Evolutionary conservation across 306 rosid species (phyloP), one percentile per base, ranked within the genome.

Genomic region (Ammopiptanthus mongolicus): DNA sequence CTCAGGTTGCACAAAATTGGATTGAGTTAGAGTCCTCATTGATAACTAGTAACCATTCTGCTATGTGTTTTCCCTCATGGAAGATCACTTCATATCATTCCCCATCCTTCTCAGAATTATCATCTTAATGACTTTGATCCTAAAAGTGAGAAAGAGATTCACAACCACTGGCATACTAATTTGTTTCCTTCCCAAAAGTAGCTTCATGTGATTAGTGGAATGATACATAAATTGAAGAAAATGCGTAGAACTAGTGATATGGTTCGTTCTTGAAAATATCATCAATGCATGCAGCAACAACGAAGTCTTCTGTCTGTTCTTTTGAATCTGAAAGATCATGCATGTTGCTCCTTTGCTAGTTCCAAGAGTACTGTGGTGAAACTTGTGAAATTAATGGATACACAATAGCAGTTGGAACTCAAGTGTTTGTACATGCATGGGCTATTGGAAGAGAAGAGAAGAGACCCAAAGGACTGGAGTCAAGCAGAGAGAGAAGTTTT

Each of bases 381-480:
- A 79, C 71, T 1, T 79, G 73, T 76, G 55, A 55, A 71, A 23
- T 80, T 11, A 75, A 75, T 75, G 70, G 77, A 37, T 60, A 81
- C 58, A 71, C 51, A 65, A 68, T 68, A 65, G 75, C 79, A 42
- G 58, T 8, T 1, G 46, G 57, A 39, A 53, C 68, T 11, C 73
- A 66, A 29, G 68, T 76, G 36, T 25, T 25, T 42, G 74, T 75
- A n/a, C 75, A 81, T n/a, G 61, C 25, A 1, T 75, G 67, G 66
- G 78, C 75, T 13, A 65, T 65, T 6, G 81, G n/a, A n/a, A n/a
- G n/a, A n/a, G n/a, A n/a, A n/a, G n/a, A n/a, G 77, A 50, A 62
- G 84, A 53, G 78, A 81, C 25, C 23, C 60, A 3, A 70, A 47
- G 3, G 44, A 42, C 13, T 79, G 84, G 84, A 71, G 2, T 46